Base-by-base conservation (phyloP, 306 rosid genomes). In the Psophocarpus tetragonolobus region DNA sequence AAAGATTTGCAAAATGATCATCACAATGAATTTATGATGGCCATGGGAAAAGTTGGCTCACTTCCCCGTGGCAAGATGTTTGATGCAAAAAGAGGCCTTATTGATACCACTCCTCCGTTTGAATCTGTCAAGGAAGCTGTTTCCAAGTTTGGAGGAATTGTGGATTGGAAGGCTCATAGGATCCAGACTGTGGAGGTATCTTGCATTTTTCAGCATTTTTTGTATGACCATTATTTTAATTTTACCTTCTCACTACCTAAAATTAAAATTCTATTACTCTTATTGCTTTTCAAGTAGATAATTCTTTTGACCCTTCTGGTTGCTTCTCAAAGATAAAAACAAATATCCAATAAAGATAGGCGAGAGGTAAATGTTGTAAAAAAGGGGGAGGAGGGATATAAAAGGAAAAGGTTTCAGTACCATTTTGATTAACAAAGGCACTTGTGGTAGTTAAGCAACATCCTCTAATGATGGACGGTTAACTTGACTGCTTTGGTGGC, bases 61-160 rank as follows among this genome's bases (percentile, higher is more conserved):
- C 53, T 90, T 39, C 45, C 71, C 33, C 65, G 60, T 69, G 81
- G 57, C 61, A 83, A 84, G 79, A 84, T 76, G 75, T 67, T 48
- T 75, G 83, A 84, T 71, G 75, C 48, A 42, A 88, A 76, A 86
- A 91, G 88, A 84, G 87, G 89, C 71, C 76, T 82, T 65, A 91
- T 96, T 70, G 98, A 96, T 87, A 91, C 99, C 23, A 76, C 93
- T n/a, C 82, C 97, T 62, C 99, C 99, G 29, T 88, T 96, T 83
- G 98, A 96, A 80, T 96, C 99, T 65, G 99, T 96, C 77, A 93
- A 96, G 86, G 97, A 88, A 85, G 99, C 97, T 65, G 99, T 96
- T 80, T 91, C 99, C 56, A 96, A 91, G 82, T 93, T 88, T 84
- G 99, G 99, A 81, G 98, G 98, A 69, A 96, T 93, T 88, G 96